phyloP scores from a whole-genome alignment of 192 early-diverging fungal genomes.

The Coemansia erecta region DNA sequence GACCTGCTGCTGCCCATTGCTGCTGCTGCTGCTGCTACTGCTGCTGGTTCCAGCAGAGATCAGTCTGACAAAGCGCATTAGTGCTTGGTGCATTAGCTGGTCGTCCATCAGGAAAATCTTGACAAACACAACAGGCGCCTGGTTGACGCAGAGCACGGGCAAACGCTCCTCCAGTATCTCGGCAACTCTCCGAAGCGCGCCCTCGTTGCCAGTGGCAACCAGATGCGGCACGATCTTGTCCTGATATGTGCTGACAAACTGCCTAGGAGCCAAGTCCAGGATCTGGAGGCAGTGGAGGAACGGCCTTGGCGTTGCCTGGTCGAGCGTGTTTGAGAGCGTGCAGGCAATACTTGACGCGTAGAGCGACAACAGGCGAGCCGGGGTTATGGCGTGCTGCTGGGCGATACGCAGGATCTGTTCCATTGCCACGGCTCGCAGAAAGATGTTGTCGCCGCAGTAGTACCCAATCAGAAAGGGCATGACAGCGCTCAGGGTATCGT shows the following conservation, averaged over 20 bases:
- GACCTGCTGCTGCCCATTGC: slow-evolving; percentile 16
- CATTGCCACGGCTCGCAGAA: slow-evolving; percentile 51
- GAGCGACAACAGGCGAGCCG: slow-evolving; percentile 22
- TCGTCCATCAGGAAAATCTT: slow-evolving; percentile 54
- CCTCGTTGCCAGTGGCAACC: slow-evolving; percentile 27
- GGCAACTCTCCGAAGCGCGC: slow-evolving; percentile 29
- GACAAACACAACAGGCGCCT: slow-evolving; percentile 42
- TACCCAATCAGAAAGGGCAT: slow-evolving; percentile 31
- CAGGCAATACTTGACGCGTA: slow-evolving; percentile 30
- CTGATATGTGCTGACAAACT: slow-evolving; percentile 29
- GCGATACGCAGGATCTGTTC: slow-evolving; percentile 43
- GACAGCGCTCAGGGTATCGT: slow-evolving; percentile 22
- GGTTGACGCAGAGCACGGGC: slow-evolving; percentile 51
- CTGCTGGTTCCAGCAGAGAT: slow-evolving; percentile 39
- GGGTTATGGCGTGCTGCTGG: slow-evolving; percentile 23
- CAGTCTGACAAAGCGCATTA: slow-evolving; percentile 40
- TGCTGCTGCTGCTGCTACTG: neutral
- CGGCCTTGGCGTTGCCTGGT: slow-evolving; percentile 12
- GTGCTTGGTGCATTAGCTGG: slow-evolving; percentile 50
- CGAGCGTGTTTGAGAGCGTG: slow-evolving; percentile 24
- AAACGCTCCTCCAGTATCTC: slow-evolving; percentile 31
- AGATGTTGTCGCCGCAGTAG: slow-evolving; percentile 42
- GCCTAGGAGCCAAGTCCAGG: slow-evolving; percentile 19
- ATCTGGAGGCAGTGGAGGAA: slow-evolving; percentile 46
- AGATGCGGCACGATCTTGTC: slow-evolving; percentile 34